Evolutionary conservation across 306 rosid species (phyloP).

Genomic region (Luffa acutangula): DNA sequence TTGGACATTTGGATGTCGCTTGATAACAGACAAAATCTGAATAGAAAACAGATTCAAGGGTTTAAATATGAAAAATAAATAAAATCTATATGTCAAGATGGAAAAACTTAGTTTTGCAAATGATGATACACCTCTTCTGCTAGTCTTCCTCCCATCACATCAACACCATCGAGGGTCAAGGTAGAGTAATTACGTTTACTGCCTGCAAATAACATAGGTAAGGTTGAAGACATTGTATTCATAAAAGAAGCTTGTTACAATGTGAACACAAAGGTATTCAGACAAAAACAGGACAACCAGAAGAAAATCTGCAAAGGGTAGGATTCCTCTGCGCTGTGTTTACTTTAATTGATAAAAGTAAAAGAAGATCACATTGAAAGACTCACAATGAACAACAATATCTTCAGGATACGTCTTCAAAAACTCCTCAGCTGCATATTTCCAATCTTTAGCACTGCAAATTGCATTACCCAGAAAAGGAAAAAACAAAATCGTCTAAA

Average conservation of each 20-base stretch:
- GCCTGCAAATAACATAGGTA: slow-evolving; percentile 44
- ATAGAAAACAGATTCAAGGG: neutral
- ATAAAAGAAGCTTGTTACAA: neutral
- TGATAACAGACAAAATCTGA: slow-evolving; percentile 55
- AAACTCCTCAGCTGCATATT: slow-evolving; percentile 61
- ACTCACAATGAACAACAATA: slow-evolving; percentile 73
- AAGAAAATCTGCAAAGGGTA: neutral
- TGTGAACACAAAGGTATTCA: neutral
- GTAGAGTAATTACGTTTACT: slow-evolving; percentile 55
- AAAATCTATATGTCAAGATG: neutral
- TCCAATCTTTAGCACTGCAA: slow-evolving; percentile 74
- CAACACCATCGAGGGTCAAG: slow-evolving; percentile 81
- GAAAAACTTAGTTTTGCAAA: neutral
- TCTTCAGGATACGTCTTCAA: slow-evolving; percentile 48
- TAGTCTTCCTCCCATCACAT: slow-evolving; percentile 75
- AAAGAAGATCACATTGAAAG: neutral
- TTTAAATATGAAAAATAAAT: neutral
- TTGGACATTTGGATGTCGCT: slow-evolving; percentile 42
- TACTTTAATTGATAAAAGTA: neutral
- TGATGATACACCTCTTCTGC: slow-evolving; percentile 55
- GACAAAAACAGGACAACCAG: neutral
- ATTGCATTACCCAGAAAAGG: neutral
- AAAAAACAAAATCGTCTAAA: neutral
- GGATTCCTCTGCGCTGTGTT: neutral
- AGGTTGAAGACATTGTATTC: slow-evolving; percentile 10